These are phyloP conservation scores for Colletotrichum sp. DNA, from an alignment of 2,329 filamentous ascomycete genomes.

Conservation along the genomic window DNA sequence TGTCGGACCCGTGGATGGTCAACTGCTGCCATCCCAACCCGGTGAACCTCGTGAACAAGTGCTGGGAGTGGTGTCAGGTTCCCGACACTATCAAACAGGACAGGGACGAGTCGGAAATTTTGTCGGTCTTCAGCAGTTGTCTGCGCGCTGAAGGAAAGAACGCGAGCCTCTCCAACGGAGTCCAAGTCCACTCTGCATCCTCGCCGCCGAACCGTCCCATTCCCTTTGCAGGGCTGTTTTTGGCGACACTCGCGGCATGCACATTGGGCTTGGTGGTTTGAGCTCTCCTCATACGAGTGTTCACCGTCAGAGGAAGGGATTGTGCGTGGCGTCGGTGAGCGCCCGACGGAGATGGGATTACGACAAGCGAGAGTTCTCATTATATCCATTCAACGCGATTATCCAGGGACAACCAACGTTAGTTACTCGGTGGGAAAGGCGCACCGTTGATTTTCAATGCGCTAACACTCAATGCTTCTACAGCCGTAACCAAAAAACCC, in stretches of 20 bases:
- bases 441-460: no score
- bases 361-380: no score
- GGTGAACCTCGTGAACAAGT: not conserved
- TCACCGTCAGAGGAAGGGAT: accelerated
- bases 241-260: not conserved
- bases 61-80: not conserved
- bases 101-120: not conserved
- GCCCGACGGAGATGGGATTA: accelerated
- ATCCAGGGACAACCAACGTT: no score
- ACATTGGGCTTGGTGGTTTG: not conserved
- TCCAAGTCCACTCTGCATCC: not conserved
- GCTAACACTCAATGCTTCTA: no score
- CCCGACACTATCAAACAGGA: accelerated
- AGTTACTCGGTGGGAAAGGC: no score
- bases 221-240: not conserved
- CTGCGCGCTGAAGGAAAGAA: not conserved
- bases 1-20: not conserved
- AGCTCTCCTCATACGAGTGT: not conserved
- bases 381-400: no score
- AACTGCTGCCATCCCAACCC: not conserved
- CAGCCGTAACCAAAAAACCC: no score
- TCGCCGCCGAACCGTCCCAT: not conserved
- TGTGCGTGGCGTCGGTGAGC: no score
- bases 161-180: not conserved
- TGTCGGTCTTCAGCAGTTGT: not conserved